Conservation (phyloP, 1,284 basidiomycete genomes). For the Ceratobasidium sp. region DNA sequence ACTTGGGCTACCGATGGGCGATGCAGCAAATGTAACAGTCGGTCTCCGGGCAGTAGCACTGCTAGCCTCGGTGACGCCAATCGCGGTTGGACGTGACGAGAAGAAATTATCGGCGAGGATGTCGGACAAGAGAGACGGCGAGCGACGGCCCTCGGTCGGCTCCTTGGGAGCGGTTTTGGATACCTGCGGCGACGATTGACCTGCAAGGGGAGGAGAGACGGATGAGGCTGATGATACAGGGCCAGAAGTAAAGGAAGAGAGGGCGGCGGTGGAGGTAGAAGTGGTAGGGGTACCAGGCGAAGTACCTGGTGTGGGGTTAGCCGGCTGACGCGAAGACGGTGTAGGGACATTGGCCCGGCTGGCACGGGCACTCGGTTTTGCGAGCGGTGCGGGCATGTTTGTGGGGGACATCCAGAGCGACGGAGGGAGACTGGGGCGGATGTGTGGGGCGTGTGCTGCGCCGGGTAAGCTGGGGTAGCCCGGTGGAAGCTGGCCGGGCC, state of each 20-base stretch:
- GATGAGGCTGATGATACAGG: constrained; percentile 48
- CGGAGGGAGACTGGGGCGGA: constrained; percentile 57
- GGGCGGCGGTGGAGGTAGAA: constrained; percentile 56
- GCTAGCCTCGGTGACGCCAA: constrained; percentile 39
- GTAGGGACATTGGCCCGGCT: not conserved
- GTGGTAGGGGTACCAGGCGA: constrained; percentile 44
- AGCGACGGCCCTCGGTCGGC: constrained; percentile 47
- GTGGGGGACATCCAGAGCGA: constrained; percentile 79
- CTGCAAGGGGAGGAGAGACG: constrained; percentile 46
- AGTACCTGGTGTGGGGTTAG: constrained; percentile 24
- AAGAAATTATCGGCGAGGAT: constrained; percentile 75
- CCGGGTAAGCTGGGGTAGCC: not conserved
- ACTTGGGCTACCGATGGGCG: constrained; percentile 21
- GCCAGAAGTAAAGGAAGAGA: constrained; percentile 48
- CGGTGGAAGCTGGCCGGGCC: constrained; percentile 6
- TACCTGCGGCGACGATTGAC: constrained; percentile 39
- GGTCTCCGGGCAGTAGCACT: constrained; percentile 53
- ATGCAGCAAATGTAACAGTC: constrained; percentile 21
- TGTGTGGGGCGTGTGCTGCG: not conserved
- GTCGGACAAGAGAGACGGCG: constrained; percentile 65
- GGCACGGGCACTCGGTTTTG: not conserved
- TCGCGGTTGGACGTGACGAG: constrained; percentile 45
- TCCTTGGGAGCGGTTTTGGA: constrained; percentile 9
- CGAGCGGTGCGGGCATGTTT: not conserved
- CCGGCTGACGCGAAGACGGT: not conserved